Percentiles rank a stretch among this genome's conserved stretches.
phyloP scores from a whole-genome alignment of 345 rosid species.

The Limnanthes douglasii region DNA sequence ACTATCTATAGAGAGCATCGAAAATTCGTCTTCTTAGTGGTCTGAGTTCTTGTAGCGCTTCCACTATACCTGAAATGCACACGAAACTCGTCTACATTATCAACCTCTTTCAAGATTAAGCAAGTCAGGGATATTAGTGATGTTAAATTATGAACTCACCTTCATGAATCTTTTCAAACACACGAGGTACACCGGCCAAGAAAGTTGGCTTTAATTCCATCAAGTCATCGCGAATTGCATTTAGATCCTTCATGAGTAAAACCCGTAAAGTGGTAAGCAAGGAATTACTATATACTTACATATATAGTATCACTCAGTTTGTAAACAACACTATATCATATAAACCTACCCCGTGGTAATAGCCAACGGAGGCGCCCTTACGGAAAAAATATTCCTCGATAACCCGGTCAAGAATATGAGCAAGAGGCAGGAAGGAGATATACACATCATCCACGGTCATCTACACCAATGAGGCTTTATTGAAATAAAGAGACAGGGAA shows the following conservation, averaged over 20 bases:
- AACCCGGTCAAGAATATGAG: slow-evolving; percentile 80
- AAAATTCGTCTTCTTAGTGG: slow-evolving; percentile 54
- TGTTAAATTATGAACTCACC: slow-evolving; percentile 25
- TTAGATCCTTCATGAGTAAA: slow-evolving; percentile 41
- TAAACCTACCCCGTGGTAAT: slow-evolving; percentile 73
- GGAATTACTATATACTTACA: no score
- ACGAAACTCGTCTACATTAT: neutral
- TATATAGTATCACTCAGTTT: no score
- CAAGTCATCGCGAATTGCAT: slow-evolving; percentile 69
- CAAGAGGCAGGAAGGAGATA: slow-evolving; percentile 86
- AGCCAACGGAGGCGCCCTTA: slow-evolving; percentile 93
- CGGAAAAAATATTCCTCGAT: slow-evolving; percentile 77
- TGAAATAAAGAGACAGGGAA: slow-evolving; percentile 2
- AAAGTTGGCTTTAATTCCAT: slow-evolving; percentile 81
- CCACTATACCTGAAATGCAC: slow-evolving; percentile 26
- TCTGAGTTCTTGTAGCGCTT: slow-evolving; percentile 59
- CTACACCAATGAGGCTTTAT: slow-evolving; percentile 16
- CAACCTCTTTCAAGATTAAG: neutral
- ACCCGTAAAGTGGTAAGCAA: no score
- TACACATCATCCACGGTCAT: slow-evolving; percentile 85
- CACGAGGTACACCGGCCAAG: slow-evolving; percentile 92
- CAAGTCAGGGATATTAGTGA: neutral
- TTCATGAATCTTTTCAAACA: slow-evolving; percentile 77
- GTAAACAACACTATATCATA: no score
- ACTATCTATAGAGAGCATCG: slow-evolving; percentile 61